Conservation (phyloP, 2,329 filamentous ascomycete species). For the Biscogniauxia mediterranea region DNA sequence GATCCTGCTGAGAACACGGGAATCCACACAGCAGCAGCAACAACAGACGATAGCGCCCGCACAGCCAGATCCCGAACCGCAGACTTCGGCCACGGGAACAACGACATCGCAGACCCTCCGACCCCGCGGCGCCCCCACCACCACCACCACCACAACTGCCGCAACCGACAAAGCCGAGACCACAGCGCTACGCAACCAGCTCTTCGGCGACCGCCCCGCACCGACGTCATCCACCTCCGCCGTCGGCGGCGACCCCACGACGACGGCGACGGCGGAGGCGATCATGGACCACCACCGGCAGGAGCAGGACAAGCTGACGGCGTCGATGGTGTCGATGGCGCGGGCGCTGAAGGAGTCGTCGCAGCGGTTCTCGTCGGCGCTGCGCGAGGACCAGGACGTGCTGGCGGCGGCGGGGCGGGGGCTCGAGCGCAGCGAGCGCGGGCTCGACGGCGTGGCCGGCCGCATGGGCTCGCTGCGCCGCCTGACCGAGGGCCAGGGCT, state of each 20-base stretch:
- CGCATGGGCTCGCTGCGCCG: conserved; percentile 73
- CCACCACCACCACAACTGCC: conserved; percentile 5
- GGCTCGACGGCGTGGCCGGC: conserved; percentile 73
- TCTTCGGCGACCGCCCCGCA: conserved; percentile 39
- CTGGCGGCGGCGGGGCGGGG: conserved; percentile 69
- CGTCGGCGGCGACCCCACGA: conserved; percentile 30
- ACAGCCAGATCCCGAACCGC: conserved; percentile 7
- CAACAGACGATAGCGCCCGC: conserved; percentile 8
- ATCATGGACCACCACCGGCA: conserved; percentile 73
- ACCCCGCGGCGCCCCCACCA: conserved; percentile 20
- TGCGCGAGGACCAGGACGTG: conserved; percentile 71
- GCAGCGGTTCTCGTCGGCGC: conserved; percentile 64
- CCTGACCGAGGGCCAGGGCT: conserved; percentile 86
- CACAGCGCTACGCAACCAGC: conserved; percentile 39
- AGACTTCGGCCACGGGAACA: conserved; percentile 11
- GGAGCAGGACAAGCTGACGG: conserved; percentile 81
- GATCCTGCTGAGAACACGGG: conserved; percentile 9
- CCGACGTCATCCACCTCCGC: conserved; percentile 39
- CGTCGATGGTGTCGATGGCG: conserved; percentile 79
- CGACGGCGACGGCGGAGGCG: conserved; percentile 61
- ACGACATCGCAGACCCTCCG: conserved; percentile 36
- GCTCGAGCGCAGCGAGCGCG: conserved; percentile 71
- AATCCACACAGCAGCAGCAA: background rate
- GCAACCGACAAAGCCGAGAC: conserved; percentile 15
- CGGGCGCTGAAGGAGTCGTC: conserved; percentile 73